Base-by-base conservation (phyloP, 2,329 filamentous ascomycete species). In the Paecilomyces niveus region DNA sequence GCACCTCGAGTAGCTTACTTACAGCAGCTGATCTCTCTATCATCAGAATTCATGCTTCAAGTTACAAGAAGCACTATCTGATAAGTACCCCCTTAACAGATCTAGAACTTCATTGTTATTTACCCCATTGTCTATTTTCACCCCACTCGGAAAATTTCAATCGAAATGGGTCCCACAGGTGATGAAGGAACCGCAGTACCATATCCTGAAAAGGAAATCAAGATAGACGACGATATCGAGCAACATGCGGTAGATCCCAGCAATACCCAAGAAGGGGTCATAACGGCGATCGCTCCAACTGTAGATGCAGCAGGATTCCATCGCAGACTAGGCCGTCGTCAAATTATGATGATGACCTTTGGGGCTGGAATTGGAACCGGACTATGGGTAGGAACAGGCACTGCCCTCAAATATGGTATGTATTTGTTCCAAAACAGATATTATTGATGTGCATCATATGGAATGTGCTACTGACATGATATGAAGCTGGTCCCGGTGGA, bases 291-390 rank as follows among this genome's bases (percentile, higher is more conserved):
- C 35, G 35, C 35, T 5, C 35, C 35, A 3, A 6, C 11, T 18
- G 53, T 54, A 3, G 35, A 39, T 6, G 49, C 67, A 53, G 69
- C 67, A 15, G 71, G 71, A 2, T 73, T 66, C 39, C 68, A 70
- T 35, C 67, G 72, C 22, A 64, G 63, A 24, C 65, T 74, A 13
- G 65, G 65, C 1, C 65, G 69, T 54, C 64, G 72, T 26, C 68
- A 72, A 51, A 69, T 74, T 54, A 74, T 74, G 67, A 74, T 74
- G 70, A 71, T 73, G 67, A 73, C 71, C 10, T 71, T 74, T 59
- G 72, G 72, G 0, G 71, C 68, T 21, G 72, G 71, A 1, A 71
- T 74, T 53, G 72, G 70, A 0, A 72, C 68, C 1, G 72, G 72
- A 1, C 62, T 74, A 0, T 73, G 71, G 71, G 68, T 74, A 10